phyloP scores from a whole-genome alignment of 331 rosid genomes.

The Quercus phellos region DNA sequence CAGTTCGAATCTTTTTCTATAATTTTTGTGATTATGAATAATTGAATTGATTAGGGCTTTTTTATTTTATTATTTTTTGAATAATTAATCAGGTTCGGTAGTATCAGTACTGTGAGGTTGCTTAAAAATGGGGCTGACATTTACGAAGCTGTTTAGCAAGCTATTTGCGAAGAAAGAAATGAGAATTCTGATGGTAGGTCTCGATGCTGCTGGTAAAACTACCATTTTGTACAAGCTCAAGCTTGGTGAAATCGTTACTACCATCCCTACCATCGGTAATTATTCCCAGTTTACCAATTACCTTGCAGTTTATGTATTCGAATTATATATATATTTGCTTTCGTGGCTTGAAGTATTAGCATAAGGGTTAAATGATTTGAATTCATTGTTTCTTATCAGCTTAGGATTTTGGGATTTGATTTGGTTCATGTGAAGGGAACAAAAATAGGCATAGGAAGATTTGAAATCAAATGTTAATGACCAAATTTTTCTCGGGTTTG shows the following conservation, averaged over 20 bases:
- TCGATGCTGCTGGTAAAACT: conserved; percentile 98
- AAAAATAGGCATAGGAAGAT: no score
- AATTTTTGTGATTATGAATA: neutral
- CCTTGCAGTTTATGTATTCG: neutral
- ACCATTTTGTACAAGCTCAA: conserved; percentile 90
- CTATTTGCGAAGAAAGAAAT: conserved; percentile 93
- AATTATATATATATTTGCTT: neutral
- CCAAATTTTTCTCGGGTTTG: no score
- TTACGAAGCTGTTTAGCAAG: conserved; percentile 92
- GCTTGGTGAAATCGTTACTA: conserved; percentile 95
- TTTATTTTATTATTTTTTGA: neutral
- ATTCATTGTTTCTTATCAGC: no score
- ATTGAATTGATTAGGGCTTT: no score
- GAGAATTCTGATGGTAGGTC: conserved; percentile 96
- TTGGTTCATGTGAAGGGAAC: no score
- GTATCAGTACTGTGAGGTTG: conserved; percentile 2
- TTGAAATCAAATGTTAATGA: no score
- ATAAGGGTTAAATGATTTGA: no score
- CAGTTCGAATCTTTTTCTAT: neutral
- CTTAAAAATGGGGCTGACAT: conserved; percentile 74
- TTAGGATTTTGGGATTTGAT: no score
- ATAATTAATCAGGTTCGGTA: neutral
- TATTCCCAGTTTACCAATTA: neutral
- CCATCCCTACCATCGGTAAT: conserved; percentile 94
- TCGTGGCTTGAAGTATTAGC: neutral